A percentile compares a stretch with the other conserved stretches of the same genome.
Evolutionary conservation across 495 filamentous ascomycete species (phyloP).

Genomic region (Daldinia loculata): DNA sequence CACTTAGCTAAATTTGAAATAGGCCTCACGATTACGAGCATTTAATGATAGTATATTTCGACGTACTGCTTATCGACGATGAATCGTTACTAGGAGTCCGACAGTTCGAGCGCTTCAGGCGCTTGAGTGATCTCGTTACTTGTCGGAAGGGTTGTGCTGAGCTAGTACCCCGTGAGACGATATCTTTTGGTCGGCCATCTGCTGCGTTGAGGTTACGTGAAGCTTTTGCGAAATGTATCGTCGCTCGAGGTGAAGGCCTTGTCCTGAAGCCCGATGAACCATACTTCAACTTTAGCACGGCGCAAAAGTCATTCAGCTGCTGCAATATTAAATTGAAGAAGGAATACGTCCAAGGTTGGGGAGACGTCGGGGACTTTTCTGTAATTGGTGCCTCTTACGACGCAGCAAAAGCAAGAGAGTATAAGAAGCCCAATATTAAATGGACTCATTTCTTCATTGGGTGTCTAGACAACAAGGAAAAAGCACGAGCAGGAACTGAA

Average conservation of each 20-base stretch:
- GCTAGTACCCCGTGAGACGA: conserved; percentile 65
- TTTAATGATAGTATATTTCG: conserved; percentile 85
- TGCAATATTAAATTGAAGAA: conserved; percentile 88
- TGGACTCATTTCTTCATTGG: conserved; percentile 86
- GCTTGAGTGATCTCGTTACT: conserved; percentile 66
- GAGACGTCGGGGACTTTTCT: conserved; percentile 83
- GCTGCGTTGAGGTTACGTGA: conserved; percentile 61
- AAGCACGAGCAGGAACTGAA: conserved; percentile 60
- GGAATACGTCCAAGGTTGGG: conserved; percentile 82
- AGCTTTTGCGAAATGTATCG: conserved; percentile 71
- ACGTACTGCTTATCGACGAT: conserved; percentile 76
- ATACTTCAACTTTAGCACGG: conserved; percentile 69
- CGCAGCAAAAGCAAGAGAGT: conserved; percentile 62
- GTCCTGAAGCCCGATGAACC: conserved; percentile 84
- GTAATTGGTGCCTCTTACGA: conserved; percentile 77
- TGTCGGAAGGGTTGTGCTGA: conserved; percentile 66
- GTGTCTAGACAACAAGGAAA: conserved; percentile 76
- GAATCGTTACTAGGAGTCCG: conserved; percentile 67
- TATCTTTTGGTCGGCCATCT: conserved; percentile 66
- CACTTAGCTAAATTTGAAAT: conserved; percentile 25
- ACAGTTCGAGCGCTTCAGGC: conserved; percentile 67
- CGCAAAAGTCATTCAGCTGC: conserved; percentile 49
- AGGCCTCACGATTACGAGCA: conserved; percentile 75
- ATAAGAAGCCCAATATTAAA: conserved; percentile 56
- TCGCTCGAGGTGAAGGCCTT: conserved; percentile 74